phyloP scores from a whole-genome alignment of 2,329 filamentous ascomycete species.

The Gliomastix tumulicola region DNA sequence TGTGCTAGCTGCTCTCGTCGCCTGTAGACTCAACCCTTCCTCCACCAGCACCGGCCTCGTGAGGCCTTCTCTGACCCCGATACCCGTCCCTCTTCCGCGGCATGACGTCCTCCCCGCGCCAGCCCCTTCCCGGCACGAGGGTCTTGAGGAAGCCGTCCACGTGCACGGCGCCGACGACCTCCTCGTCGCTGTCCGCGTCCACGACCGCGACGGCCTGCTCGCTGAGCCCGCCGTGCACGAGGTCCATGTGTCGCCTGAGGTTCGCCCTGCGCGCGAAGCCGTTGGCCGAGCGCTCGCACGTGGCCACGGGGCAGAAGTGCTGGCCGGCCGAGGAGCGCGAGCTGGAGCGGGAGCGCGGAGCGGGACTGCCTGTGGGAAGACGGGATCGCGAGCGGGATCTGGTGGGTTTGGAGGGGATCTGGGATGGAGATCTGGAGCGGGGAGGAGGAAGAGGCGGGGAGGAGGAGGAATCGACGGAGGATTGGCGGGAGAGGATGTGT shows the following conservation, averaged over 20 bases:
- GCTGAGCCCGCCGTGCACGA: constrained; percentile 26
- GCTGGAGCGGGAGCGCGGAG: constrained; percentile 10
- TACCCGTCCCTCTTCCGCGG: constrained; percentile 19
- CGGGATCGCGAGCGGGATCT: constrained; percentile 15
- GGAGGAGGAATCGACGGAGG: constrained; percentile 15
- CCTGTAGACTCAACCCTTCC: too few species aligned
- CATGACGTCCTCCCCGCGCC: constrained; percentile 30
- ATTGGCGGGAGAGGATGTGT: constrained; percentile 19
- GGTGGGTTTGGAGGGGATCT: constrained; percentile 1
- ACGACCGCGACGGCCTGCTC: constrained; percentile 9
- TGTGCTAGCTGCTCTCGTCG: too few species aligned
- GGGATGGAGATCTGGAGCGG: constrained; percentile 2
- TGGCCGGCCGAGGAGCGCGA: constrained; percentile 22
- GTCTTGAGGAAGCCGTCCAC: constrained; percentile 60
- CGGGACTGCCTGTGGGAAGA: not conserved
- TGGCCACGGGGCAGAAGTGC: constrained; percentile 26
- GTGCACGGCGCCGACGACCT: constrained; percentile 57
- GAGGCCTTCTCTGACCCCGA: constrained; percentile 12
- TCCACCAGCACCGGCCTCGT: too few species aligned
- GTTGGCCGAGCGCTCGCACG: constrained; percentile 25
- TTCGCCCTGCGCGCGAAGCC: constrained; percentile 28
- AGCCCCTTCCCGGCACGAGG: constrained; percentile 40
- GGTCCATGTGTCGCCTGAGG: constrained; percentile 27
- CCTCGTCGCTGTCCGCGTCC: constrained; percentile 35
- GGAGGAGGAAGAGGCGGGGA: constrained; percentile 10